A percentile compares a stretch with the other conserved stretches of the same genome.
These are phyloP conservation scores for Termitomyces sp. DNA, from an alignment of 768 basidiomycete species.

Conservation along the genomic window DNA sequence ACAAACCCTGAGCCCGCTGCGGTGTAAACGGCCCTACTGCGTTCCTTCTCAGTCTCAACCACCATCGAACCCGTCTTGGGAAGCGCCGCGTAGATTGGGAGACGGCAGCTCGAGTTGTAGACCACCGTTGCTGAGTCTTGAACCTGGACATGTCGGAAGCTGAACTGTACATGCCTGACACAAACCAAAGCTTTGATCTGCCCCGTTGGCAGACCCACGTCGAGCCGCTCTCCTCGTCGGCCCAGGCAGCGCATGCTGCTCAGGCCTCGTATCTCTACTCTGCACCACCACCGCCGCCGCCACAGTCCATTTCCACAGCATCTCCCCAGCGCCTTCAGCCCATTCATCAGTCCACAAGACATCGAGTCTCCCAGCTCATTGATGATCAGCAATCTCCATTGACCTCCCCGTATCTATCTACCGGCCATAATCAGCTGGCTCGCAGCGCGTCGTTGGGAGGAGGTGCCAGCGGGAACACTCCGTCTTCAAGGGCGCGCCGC, in stretches of 20 bases:
- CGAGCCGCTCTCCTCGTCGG: slow-evolving; percentile 45
- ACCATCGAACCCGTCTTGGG: background rate
- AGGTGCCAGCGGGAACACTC: slow-evolving; percentile 28
- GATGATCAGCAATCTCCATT: slow-evolving; percentile 49
- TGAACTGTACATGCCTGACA: slow-evolving; percentile 70
- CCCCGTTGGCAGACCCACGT: slow-evolving; percentile 63
- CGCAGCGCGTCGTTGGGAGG: slow-evolving; percentile 65
- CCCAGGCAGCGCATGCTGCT: slow-evolving; percentile 47
- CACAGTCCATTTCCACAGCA: slow-evolving; percentile 29
- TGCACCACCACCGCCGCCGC: slow-evolving; percentile 49
- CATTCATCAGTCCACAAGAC: slow-evolving; percentile 45
- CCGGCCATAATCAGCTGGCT: slow-evolving; percentile 46
- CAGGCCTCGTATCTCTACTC: slow-evolving; percentile 51
- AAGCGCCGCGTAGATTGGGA: slow-evolving; percentile 1
- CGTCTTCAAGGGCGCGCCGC: slow-evolving; percentile 48
- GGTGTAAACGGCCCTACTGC: slow-evolving; percentile 13
- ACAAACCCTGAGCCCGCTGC: slow-evolving; percentile 15
- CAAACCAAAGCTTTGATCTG: slow-evolving; percentile 83
- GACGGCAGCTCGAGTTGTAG: slow-evolving; percentile 12
- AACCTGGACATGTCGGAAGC: slow-evolving; percentile 60
- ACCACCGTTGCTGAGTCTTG: slow-evolving; percentile 11
- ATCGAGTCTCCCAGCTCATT: slow-evolving; percentile 59
- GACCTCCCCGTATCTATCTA: slow-evolving; percentile 46
- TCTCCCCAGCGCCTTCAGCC: slow-evolving; percentile 44
- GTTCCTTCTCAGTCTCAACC: slow-evolving; percentile 3